A percentile compares a stretch with the other conserved stretches of the same genome.
Conservation (phyloP, 805 yeast genomes). For the Cyberlindnera mycetangii region DNA sequence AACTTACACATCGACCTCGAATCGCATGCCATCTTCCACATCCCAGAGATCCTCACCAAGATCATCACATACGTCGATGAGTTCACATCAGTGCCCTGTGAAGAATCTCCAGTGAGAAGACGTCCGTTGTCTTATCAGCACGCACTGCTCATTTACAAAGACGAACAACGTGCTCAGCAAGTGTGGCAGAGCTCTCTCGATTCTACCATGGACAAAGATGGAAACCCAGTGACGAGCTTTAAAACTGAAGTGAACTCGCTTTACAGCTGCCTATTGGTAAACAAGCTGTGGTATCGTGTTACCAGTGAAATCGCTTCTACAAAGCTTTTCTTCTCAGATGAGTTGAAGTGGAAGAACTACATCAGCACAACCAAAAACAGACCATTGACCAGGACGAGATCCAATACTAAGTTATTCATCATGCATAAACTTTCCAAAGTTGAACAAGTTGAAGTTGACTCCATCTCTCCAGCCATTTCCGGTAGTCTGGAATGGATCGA, state of each 20-base stretch:
- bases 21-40: conserved; percentile 49
- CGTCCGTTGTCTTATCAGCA: conserved; percentile 67
- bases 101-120: conserved; percentile 56
- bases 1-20: conserved; percentile 6
- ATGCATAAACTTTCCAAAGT: conserved; percentile 62
- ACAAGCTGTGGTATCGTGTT: conserved; percentile 58
- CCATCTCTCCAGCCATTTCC: conserved; percentile 42
- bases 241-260: conserved; percentile 32
- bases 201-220: conserved; percentile 11
- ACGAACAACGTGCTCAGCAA: conserved; percentile 42
- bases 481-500: conserved; percentile 65
- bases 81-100: conserved; percentile 56
- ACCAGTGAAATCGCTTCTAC: conserved; percentile 54
- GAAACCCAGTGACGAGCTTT: conserved; percentile 22
- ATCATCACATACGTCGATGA: conserved; percentile 62
- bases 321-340: conserved; percentile 52
- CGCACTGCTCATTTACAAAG: conserved; percentile 64
- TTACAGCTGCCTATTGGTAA: conserved; percentile 65
- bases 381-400: conserved; percentile 20
- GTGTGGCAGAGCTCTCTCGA: conserved; percentile 38
- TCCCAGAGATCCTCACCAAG: conserved; percentile 70
- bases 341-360: conserved; percentile 43
- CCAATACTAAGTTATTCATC: conserved; percentile 48
- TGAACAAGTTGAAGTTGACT: conserved; percentile 51
- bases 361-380: conserved; percentile 11